Base-by-base conservation (phyloP, 192 early-diverging fungal genomes). In the Podochytrium sp. region DNA sequence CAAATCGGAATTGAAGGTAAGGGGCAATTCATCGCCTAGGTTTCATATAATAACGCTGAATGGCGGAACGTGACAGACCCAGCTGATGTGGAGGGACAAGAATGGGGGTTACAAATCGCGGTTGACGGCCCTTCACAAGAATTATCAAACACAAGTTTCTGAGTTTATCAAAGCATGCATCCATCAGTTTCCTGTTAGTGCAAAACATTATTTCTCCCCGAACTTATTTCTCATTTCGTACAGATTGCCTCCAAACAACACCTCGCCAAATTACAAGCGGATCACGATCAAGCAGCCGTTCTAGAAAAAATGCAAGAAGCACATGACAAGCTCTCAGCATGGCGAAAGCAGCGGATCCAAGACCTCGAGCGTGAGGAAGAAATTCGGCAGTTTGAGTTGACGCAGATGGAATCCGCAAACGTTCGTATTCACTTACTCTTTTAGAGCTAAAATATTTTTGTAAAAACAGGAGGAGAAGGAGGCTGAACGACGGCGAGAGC, bases 311-410 rank as follows among this genome's bases (percentile, higher is more conserved):
- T 71, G 35, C 56, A 71, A 60, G 56, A 71, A 51, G 18, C 12
- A 6, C 57, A 60, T 55, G 14, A 51, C 29, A 71, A 55, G 27
- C 38, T 71, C 6, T 40, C 12, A 3, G 56, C 34, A 60, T 71
- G 69, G 69, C 33, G 69, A 41, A 57, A 10, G n/a, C 0, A 40
- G 53, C 14, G 69, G 18, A 71, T 71, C 20, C 43, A 71, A 42
- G 69, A 57, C 16, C 57, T 71, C 33, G 35, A 59, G 30, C 14
- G 53, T 1, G 56, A 59, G 27, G 69, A 71, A 32, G 69, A 57
- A 38, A 57, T 43, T 27, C 57, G 53, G 10, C 40, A 65, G 63
- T 40, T 49, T 59, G 55, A 71, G 60, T 29, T 27, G 25, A 7
- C 16, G 23, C 38, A 71, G 41, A n/a, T 23, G 38, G 43, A 27